Percentiles rank a stretch among this genome's conserved stretches.
Evolutionary conservation across 805 yeast species (phyloP).

Genomic region (Pichia paraexigua): DNA sequence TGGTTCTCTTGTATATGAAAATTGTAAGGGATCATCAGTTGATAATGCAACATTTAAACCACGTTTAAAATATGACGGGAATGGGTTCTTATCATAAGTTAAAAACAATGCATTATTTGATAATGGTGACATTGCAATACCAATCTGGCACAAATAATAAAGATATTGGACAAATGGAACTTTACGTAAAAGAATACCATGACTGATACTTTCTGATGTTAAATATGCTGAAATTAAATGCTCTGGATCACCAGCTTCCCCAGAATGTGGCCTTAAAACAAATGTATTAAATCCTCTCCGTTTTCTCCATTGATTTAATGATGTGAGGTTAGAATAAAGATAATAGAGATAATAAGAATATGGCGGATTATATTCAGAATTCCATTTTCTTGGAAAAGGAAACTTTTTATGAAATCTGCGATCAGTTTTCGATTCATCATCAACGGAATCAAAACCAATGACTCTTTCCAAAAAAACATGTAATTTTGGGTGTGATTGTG

Average conservation of each 20-base stretch:
- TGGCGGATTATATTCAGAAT: conserved; percentile 78
- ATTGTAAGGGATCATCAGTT: conserved; percentile 96
- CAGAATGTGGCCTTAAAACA: conserved; percentile 96
- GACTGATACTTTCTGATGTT: conserved; percentile 88
- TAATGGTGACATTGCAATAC: conserved; percentile 97
- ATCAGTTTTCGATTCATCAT: conserved; percentile 92
- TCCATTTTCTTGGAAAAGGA: conserved; percentile 86
- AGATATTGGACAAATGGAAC: conserved; percentile 92
- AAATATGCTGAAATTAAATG: conserved; percentile 86
- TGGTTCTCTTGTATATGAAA: conserved; percentile 95
- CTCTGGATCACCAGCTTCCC: conserved; percentile 99
- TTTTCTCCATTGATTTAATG: conserved; percentile 78
- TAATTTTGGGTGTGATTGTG: conserved; percentile 82
- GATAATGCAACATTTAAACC: conserved; percentile 93
- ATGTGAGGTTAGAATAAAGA: conserved; percentile 75
- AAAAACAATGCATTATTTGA: conserved; percentile 93
- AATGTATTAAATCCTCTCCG: conserved; percentile 75
- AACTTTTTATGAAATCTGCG: conserved; percentile 72
- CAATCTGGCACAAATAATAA: conserved; percentile 89
- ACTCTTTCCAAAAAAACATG: conserved; percentile 86
- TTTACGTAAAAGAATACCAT: conserved; percentile 88
- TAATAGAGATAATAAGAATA: conserved; percentile 92
- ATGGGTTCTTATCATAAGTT: conserved; percentile 96
- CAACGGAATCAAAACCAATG: conserved; percentile 96
- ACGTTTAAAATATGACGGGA: conserved; percentile 80